Percentiles rank a stretch among this genome's conserved stretches.
These are phyloP conservation scores for Ganoderma meredithae DNA, from an alignment of 1,284 basidiomycete species.

Conservation along the genomic window DNA sequence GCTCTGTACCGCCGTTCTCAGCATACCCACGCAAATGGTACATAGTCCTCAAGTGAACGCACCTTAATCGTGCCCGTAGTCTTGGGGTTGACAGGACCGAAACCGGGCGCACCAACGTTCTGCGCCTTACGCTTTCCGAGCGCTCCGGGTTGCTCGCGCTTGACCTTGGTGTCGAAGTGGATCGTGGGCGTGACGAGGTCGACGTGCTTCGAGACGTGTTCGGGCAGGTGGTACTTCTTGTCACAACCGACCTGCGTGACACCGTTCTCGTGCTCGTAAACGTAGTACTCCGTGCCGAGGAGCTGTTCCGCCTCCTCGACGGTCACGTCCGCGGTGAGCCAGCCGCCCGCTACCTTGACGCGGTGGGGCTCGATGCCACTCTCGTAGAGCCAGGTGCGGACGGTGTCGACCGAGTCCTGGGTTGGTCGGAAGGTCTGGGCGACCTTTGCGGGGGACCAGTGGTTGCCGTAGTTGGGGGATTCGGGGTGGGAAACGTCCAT, in stretches of 20 bases:
- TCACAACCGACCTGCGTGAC: slow-evolving; percentile 49
- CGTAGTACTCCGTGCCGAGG: slow-evolving; percentile 53
- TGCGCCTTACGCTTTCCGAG: slow-evolving; percentile 19
- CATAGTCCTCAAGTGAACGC: background rate
- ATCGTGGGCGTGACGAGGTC: slow-evolving; percentile 57
- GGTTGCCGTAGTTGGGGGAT: slow-evolving; percentile 50
- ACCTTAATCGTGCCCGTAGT: slow-evolving; percentile 29
- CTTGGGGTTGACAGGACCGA: slow-evolving; percentile 37
- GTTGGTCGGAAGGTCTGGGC: slow-evolving; percentile 52
- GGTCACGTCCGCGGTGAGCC: slow-evolving; percentile 54
- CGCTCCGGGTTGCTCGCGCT: slow-evolving; percentile 5
- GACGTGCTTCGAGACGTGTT: slow-evolving; percentile 51
- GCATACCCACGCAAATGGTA: background rate
- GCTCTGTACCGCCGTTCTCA: slow-evolving; percentile 16
- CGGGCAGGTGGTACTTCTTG: slow-evolving; percentile 52
- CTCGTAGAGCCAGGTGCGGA: slow-evolving; percentile 50
- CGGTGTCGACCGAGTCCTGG: slow-evolving; percentile 49
- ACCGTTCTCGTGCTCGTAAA: slow-evolving; percentile 51
- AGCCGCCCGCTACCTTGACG: slow-evolving; percentile 47
- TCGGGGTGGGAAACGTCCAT: slow-evolving; percentile 55
- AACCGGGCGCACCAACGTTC: slow-evolving; percentile 41
- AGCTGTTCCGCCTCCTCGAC: slow-evolving; percentile 54
- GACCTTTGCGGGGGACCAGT: slow-evolving; percentile 49
- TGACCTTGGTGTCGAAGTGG: slow-evolving; percentile 50
- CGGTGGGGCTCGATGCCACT: slow-evolving; percentile 45